Evolutionary conservation across 768 basidiomycete genomes (phyloP), one percentile per base, ranked within the genome.

Genomic region (Suillus clintonianus): DNA sequence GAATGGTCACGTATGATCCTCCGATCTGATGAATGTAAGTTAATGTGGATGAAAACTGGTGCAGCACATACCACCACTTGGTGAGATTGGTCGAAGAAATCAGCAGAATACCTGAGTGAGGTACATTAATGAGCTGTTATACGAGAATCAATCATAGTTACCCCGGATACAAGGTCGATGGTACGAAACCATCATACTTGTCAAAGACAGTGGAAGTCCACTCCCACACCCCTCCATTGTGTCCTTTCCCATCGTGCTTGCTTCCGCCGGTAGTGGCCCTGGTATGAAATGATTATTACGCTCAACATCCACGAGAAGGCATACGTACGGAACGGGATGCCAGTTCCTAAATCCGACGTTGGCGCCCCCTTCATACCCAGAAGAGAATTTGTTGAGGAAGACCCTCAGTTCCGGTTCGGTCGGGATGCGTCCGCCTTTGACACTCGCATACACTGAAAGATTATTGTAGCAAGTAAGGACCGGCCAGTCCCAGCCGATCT

Each of bases 141-240:
- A 27, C 6, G 3, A 37, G 5, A 41, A 39, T 65, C 32, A 17
- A 4, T 17, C 13, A 19, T 47, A 65, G 78, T 65, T 79, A 95
- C 81, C 94, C 97, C 30, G 97, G 97, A 74, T 99, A 99, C 56
- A 97, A 71, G 41, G 76, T 76, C 1, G 92, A 95, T 10, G 88
- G 81, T 51, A 81, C 81, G 72, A 90, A 99, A 0, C 94, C 95
- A 2, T 93, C 88, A 65, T 86, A 81, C 32, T 79, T 80, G 24
- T 87, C 89, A 51, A 96, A 84, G 34, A 83, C 68, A 17, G 95
- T 95, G 22, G 90, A 90, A 0, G 97, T 97, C 96, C 96, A 99
- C 79, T 98, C 95, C 95, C 97, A 99, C 17, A 97, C 90, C 6
- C 97, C 97, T 8, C 97, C 97, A 68, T 99, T 98, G 65, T 88